Evolutionary conservation across 208 protist species (phyloP).

Genomic region (Tritrichomonas foetus): DNA sequence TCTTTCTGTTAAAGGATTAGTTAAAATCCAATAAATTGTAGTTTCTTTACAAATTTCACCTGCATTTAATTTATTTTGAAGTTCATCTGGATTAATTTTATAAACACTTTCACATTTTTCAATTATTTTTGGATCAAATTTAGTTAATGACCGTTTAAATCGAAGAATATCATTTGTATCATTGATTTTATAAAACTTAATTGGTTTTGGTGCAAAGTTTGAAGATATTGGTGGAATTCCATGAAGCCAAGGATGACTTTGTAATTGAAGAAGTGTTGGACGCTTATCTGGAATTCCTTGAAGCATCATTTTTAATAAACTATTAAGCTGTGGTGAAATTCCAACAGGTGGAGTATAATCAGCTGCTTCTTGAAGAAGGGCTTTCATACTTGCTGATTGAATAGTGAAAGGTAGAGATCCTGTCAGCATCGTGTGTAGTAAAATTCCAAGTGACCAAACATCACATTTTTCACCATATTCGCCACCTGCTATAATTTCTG

Average conservation of each 20-base stretch:
- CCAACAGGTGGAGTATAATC: neutral
- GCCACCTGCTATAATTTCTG: conserved; percentile 25
- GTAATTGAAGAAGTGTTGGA: neutral
- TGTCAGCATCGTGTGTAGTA: neutral
- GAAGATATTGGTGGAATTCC: neutral
- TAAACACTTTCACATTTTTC: neutral
- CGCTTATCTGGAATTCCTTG: neutral
- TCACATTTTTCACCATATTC: conserved; percentile 38
- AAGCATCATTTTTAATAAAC: neutral
- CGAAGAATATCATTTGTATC: neutral
- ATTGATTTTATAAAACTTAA: neutral
- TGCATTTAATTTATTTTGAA: neutral
- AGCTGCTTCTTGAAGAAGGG: neutral
- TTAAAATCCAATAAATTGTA: neutral
- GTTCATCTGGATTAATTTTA: neutral
- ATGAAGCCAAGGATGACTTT: neutral
- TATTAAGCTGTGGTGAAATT: neutral
- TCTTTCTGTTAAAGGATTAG: neutral
- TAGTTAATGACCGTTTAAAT: neutral
- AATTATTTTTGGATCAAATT: neutral
- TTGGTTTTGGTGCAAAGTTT: neutral
- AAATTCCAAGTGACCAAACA: conserved; percentile 32
- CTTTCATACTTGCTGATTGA: too few species aligned
- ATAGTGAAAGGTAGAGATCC: neutral
- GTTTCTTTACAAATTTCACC: conserved; percentile 10